Conservation (phyloP, 352 stramenopile genomes). For the Globisporangium spiculum region DNA sequence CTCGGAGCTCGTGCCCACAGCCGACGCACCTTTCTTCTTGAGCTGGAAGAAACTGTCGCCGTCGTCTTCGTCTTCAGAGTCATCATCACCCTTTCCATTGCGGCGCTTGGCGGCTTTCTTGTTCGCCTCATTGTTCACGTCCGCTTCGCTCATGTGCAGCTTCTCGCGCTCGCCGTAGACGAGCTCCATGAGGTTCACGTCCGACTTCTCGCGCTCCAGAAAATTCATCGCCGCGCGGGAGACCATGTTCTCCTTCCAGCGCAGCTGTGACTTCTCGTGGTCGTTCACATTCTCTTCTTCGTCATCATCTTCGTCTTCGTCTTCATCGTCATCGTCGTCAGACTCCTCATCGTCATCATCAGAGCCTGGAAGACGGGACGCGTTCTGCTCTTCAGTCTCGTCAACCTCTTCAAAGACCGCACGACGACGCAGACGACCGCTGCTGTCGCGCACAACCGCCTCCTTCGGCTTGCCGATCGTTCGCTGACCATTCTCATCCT, state of each 20-base stretch:
- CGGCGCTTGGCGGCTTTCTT: slow-evolving; percentile 20
- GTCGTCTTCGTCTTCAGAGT: slow-evolving; percentile 43
- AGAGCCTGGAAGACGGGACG: slow-evolving; percentile 6
- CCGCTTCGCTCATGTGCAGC: slow-evolving; percentile 75
- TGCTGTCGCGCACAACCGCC: slow-evolving; percentile 62
- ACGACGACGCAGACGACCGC: slow-evolving; percentile 68
- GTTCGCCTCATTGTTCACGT: slow-evolving; percentile 54
- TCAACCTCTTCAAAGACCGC: slow-evolving; percentile 66
- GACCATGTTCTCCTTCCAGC: slow-evolving; percentile 87
- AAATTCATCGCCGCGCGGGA: slow-evolving; percentile 85
- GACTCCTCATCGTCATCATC: slow-evolving; percentile 49
- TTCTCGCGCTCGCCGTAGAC: slow-evolving; percentile 88
- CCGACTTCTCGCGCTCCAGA: slow-evolving; percentile 71
- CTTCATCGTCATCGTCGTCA: slow-evolving; percentile 45
- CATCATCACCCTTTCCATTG: slow-evolving; percentile 20
- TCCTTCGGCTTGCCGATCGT: slow-evolving; percentile 66
- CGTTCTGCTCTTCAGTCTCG: slow-evolving; percentile 24
- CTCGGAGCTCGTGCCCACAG: slow-evolving; percentile 28
- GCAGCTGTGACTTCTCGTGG: slow-evolving; percentile 64
- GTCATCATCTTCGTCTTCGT: slow-evolving; percentile 40
- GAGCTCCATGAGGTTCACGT: slow-evolving; percentile 90
- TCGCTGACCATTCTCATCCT: slow-evolving; percentile 31
- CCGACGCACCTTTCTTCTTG: slow-evolving; percentile 51
- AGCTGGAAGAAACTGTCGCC: slow-evolving; percentile 76
- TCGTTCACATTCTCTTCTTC: slow-evolving; percentile 32